Percentiles rank a stretch among this genome's conserved stretches.
Conservation (phyloP, 2,329 filamentous ascomycete genomes). For the Venturia asperata region DNA sequence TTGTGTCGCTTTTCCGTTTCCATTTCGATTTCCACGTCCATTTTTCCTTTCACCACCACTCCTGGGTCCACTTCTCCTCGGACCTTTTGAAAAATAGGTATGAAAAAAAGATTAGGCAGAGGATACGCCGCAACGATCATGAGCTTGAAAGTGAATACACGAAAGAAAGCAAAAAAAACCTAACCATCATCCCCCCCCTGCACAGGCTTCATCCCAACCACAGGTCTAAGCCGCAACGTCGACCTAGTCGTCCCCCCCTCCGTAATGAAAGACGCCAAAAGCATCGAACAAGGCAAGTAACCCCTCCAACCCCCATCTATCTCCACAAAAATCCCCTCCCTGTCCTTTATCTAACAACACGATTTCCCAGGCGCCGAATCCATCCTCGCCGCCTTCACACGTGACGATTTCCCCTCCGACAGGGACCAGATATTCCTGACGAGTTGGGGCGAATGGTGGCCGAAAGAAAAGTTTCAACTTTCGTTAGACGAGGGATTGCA, state of each 20-base stretch:
- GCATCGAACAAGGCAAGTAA: constrained; percentile 2
- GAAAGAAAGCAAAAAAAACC: no score
- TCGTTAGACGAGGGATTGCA: constrained; percentile 3
- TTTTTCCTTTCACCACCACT: no score
- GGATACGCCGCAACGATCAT: no score
- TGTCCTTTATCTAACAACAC: background rate
- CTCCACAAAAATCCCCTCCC: no score
- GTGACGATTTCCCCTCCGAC: constrained; percentile 11
- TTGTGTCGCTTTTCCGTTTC: no score
- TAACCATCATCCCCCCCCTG: no score
- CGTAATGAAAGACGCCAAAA: constrained; percentile 13
- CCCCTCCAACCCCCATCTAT: background rate
- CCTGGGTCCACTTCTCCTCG: no score
- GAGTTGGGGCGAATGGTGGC: constrained; percentile 18
- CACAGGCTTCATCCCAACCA: background rate
- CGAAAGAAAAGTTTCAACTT: background rate
- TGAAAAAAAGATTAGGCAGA: no score
- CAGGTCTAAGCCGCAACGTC: background rate
- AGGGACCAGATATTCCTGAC: constrained; percentile 12
- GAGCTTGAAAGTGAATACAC: no score
- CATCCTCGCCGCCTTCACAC: constrained; percentile 12
- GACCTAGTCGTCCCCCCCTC: background rate
- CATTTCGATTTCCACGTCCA: no score
- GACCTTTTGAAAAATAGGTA: no score
- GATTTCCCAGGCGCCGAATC: background rate